Evolutionary conservation across 2,329 filamentous ascomycete genomes (phyloP).

Genomic region (Colletotrichum eremochloae): DNA sequence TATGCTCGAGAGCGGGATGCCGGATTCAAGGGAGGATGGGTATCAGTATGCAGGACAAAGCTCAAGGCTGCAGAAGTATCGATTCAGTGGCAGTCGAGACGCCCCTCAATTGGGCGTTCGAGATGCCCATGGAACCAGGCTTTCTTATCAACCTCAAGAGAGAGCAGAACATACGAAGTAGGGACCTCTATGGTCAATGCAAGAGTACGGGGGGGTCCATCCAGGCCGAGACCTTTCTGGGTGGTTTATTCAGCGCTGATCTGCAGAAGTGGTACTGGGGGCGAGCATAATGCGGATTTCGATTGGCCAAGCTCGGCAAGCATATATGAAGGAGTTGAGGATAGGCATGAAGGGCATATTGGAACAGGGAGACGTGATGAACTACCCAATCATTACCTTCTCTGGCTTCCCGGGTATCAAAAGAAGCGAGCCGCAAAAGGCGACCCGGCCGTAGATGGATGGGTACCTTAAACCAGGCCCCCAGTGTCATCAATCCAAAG

Average conservation of each 20-base stretch:
- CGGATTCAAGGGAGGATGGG: constrained; percentile 30
- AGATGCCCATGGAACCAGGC: not conserved
- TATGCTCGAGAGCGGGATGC: constrained; percentile 16
- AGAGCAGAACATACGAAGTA: not conserved
- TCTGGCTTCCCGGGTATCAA: constrained; percentile 7
- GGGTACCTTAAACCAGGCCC: too few species aligned
- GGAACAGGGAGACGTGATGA: not conserved
- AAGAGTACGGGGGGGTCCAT: not conserved
- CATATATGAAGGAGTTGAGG: not conserved
- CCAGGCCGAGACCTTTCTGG: not conserved
- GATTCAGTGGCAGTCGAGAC: not conserved
- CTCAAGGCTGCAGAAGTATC: constrained; percentile 16
- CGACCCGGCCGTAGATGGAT: constrained; percentile 24
- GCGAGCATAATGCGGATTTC: not conserved
- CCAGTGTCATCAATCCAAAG: not conserved
- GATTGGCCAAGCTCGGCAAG: not conserved
- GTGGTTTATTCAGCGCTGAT: constrained; percentile 1
- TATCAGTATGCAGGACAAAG: constrained; percentile 25
- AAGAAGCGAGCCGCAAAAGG: constrained; percentile 13
- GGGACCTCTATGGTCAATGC: constrained; percentile 10
- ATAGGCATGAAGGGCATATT: not conserved
- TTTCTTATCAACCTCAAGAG: not conserved
- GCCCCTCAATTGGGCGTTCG: constrained; percentile 13
- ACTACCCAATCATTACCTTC: not conserved
- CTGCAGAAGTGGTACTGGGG: not conserved